These are phyloP conservation scores for Tricholoma furcatifolium DNA, from an alignment of 768 basidiomycete species.

Conservation along the genomic window DNA sequence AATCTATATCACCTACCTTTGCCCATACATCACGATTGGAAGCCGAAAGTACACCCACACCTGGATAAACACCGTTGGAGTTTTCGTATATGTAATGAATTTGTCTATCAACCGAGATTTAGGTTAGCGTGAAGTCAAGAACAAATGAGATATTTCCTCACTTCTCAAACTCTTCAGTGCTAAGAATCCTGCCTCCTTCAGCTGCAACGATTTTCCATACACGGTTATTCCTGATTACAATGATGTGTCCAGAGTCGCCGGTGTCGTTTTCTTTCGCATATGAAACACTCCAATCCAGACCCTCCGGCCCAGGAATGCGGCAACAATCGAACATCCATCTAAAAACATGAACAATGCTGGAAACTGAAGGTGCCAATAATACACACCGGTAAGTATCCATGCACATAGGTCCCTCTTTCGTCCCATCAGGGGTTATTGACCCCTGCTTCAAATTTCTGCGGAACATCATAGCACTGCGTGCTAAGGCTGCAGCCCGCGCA, in stretches of 20 bases:
- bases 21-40: conserved; percentile 89
- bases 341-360: not conserved
- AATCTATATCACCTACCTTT: conserved; percentile 44
- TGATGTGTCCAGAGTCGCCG: conserved; percentile 73
- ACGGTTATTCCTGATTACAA: conserved; percentile 83
- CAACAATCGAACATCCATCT: conserved; percentile 95
- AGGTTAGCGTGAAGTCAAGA: not conserved
- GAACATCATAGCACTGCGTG: conserved; percentile 73
- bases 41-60: conserved; percentile 75
- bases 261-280: conserved; percentile 56
- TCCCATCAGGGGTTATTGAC: conserved; percentile 58
- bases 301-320: conserved; percentile 71
- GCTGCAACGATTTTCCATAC: conserved; percentile 78
- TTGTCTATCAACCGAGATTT: conserved; percentile 48
- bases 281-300: conserved; percentile 75
- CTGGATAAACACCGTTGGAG: conserved; percentile 61
- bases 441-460: conserved; percentile 69
- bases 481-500: conserved; percentile 69
- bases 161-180: conserved; percentile 66
- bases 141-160: conserved; percentile 25
- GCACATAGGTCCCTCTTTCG: conserved; percentile 70
- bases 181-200: conserved; percentile 53
- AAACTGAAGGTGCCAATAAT: not conserved
- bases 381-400: conserved; percentile 84
- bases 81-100: conserved; percentile 70